A percentile compares a stretch with the other conserved stretches of the same genome.
Evolutionary conservation across 768 basidiomycete species (phyloP).

Genomic region (Trametes punicea): DNA sequence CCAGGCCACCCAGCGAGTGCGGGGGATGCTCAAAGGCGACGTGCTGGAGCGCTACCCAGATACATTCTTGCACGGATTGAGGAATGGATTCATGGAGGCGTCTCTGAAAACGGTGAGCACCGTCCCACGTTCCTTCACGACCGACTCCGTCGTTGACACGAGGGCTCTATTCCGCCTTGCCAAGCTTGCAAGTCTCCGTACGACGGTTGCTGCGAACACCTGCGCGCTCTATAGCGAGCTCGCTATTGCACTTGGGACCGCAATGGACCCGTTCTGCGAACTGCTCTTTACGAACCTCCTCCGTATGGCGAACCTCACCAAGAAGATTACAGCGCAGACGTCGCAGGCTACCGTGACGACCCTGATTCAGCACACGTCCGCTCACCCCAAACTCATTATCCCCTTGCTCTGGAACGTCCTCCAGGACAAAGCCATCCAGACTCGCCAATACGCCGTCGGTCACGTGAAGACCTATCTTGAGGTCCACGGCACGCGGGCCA

Average conservation of each 20-base stretch:
- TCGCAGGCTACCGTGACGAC: slow-evolving; percentile 70
- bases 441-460: slow-evolving; percentile 58
- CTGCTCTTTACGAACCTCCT: slow-evolving; percentile 70
- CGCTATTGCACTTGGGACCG: slow-evolving; percentile 55
- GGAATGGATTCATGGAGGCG: slow-evolving; percentile 74
- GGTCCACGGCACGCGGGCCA: slow-evolving; percentile 62
- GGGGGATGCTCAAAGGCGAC: slow-evolving; percentile 89
- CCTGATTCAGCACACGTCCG: slow-evolving; percentile 68
- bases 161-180: slow-evolving; percentile 1
- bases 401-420: slow-evolving; percentile 64
- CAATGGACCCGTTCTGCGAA: slow-evolving; percentile 81
- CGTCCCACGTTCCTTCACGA: slow-evolving; percentile 3
- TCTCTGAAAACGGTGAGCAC: slow-evolving; percentile 78
- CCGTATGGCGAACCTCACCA: slow-evolving; percentile 86
- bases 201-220: slow-evolving; percentile 81
- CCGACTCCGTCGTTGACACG: slow-evolving; percentile 3
- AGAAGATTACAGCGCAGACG: slow-evolving; percentile 85
- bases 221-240: slow-evolving; percentile 78
- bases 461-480: slow-evolving; percentile 80
- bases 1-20: slow-evolving; percentile 66
- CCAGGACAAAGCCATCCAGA: slow-evolving; percentile 79
- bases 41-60: slow-evolving; percentile 73
- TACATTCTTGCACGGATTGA: slow-evolving; percentile 69
- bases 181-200: slow-evolving; percentile 85
- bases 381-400: slow-evolving; percentile 66